A percentile compares a stretch with the other conserved stretches of the same genome.
phyloP scores from a whole-genome alignment of 2,329 filamentous ascomycete species.

The Arthroderma uncinatum region DNA sequence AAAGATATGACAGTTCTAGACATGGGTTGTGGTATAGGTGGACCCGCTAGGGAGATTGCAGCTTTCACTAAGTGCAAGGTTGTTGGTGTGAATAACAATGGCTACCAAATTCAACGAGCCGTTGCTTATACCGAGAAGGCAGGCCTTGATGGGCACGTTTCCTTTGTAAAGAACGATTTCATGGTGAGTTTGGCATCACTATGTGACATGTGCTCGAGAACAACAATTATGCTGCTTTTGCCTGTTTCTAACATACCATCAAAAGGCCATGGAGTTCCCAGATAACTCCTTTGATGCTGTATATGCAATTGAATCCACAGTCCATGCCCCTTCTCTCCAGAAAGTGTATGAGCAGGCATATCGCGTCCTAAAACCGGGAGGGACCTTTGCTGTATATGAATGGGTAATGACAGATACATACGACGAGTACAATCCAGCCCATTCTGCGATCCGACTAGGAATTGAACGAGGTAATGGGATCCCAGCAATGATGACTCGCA shows the following conservation, averaged over 20 bases:
- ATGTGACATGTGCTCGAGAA: background rate
- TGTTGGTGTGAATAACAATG: conserved; percentile 94
- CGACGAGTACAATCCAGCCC: conserved; percentile 73
- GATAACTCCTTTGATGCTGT: conserved; percentile 88
- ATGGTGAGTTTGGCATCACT: conserved; percentile 38
- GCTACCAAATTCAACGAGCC: conserved; percentile 94
- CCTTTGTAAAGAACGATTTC: conserved; percentile 90
- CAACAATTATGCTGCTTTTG: no score
- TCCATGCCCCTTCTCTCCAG: conserved; percentile 80
- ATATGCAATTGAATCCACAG: conserved; percentile 93
- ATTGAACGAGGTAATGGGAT: conserved; percentile 96
- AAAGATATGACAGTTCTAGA: no score
- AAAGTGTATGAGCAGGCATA: conserved; percentile 91
- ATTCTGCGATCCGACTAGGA: conserved; percentile 83
- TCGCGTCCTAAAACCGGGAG: conserved; percentile 89
- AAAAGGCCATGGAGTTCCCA: conserved; percentile 79
- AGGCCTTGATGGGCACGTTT: conserved; percentile 64
- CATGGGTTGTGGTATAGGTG: no score
- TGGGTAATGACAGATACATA: conserved; percentile 98
- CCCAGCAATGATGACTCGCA: conserved; percentile 87
- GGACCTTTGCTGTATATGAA: conserved; percentile 93
- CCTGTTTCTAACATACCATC: background rate
- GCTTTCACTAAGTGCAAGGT: conserved; percentile 87
- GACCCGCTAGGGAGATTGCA: no score
- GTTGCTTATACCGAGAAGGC: conserved; percentile 72